Percentiles rank a stretch among this genome's conserved stretches.
Evolutionary conservation across 164 flowering plant genomes (phyloP).

Genomic region (Echeveria elegans): DNA sequence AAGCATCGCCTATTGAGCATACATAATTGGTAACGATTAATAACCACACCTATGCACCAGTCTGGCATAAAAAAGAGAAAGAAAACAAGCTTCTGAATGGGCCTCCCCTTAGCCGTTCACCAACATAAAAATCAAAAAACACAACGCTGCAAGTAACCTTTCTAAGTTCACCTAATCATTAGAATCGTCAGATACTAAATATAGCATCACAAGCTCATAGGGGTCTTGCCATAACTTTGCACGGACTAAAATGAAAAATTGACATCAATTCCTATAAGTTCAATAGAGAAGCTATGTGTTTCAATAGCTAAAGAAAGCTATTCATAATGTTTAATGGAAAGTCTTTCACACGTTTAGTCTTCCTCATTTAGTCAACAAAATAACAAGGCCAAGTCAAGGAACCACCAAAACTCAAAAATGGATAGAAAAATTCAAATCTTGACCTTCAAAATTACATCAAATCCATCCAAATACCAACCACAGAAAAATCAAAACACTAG

Average conservation of each 20-base stretch:
- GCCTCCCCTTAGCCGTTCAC: neutral
- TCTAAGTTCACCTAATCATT: no score
- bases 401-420: neutral
- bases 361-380: neutral
- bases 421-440: neutral
- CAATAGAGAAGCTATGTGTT: no score
- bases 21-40: neutral
- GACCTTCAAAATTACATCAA: neutral
- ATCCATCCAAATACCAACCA: neutral
- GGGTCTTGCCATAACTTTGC: no score
- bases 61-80: neutral
- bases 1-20: slow-evolving; percentile 42
- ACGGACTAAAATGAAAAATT: no score
- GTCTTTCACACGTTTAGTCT: neutral
- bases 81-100: neutral
- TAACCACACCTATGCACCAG: neutral
- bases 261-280: no score
- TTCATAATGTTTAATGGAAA: no score
- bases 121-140: neutral
- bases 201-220: no score
- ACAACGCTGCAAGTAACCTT: neutral
- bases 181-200: no score
- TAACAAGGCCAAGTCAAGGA: neutral
- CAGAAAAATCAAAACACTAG: neutral
- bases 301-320: no score